These are phyloP conservation scores for Boletus pseudo-olivaceus DNA, from an alignment of 768 basidiomycete genomes.

Conservation along the genomic window DNA sequence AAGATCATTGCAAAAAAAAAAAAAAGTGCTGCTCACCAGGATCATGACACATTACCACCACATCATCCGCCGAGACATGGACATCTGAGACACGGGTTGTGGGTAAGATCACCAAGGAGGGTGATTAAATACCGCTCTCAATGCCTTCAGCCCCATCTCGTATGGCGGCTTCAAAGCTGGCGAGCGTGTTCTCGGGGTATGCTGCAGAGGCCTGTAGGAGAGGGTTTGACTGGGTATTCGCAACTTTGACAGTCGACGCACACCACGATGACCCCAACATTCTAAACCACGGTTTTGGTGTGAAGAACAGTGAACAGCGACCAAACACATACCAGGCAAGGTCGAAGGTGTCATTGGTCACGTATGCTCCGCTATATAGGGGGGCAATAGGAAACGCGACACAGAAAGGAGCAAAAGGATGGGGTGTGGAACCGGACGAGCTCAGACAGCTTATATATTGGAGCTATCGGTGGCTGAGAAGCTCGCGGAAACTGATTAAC, in stretches of 20 bases:
- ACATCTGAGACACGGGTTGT: slow-evolving; percentile 78
- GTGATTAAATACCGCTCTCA: slow-evolving; percentile 83
- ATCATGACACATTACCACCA: slow-evolving; percentile 96
- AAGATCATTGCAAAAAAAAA: slow-evolving; percentile 16
- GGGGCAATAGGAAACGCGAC: neutral
- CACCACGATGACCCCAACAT: slow-evolving; percentile 79
- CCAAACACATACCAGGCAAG: slow-evolving; percentile 27
- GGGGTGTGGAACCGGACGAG: neutral
- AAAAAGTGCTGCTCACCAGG: slow-evolving; percentile 63
- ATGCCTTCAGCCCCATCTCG: slow-evolving; percentile 95
- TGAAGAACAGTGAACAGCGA: neutral
- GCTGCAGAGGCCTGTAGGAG: slow-evolving; percentile 72
- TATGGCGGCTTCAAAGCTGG: slow-evolving; percentile 93
- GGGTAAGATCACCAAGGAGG: slow-evolving; percentile 35
- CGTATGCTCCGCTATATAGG: slow-evolving; percentile 2
- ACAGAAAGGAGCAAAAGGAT: neutral
- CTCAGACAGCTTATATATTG: slow-evolving; percentile 24
- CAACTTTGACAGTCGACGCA: slow-evolving; percentile 36
- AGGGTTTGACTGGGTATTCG: neutral
- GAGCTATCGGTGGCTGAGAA: slow-evolving; percentile 23
- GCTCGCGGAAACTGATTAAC: slow-evolving; percentile 4
- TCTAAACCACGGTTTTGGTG: slow-evolving; percentile 37
- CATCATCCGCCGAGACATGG: slow-evolving; percentile 84
- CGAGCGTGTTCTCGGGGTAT: slow-evolving; percentile 92
- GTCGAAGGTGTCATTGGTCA: slow-evolving; percentile 19